phyloP scores from a whole-genome alignment of 2,329 filamentous ascomycete genomes.

The Ophiocordyceps sinensis region DNA sequence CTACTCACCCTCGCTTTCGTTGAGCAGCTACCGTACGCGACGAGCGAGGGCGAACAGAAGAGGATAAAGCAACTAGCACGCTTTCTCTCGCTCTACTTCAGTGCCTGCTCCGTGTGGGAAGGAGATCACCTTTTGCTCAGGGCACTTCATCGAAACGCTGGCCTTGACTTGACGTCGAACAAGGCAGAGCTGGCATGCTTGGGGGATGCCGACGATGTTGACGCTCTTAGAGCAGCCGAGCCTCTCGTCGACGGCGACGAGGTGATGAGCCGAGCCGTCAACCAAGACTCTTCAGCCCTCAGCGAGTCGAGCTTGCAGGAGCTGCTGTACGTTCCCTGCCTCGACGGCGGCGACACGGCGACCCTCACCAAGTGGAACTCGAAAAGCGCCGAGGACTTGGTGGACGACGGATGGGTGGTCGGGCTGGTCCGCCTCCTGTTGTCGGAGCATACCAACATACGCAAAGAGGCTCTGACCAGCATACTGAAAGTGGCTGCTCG shows the following conservation, averaged over 20 bases:
- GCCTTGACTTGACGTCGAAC: conserved; percentile 13
- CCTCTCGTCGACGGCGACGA: conserved; percentile 3
- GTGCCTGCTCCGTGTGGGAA: conserved; percentile 34
- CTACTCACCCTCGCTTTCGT: conserved; percentile 53
- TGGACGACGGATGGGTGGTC: conserved; percentile 62
- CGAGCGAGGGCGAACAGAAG: conserved; percentile 32
- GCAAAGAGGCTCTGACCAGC: conserved; percentile 61
- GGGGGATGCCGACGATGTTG: conserved; percentile 6
- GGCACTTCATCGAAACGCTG: conserved; percentile 16
- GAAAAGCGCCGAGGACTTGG: conserved; percentile 63
- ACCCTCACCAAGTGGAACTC: conserved; percentile 51
- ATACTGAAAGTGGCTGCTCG: conserved; percentile 50
- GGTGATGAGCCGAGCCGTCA: neutral
- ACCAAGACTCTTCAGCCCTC: conserved; percentile 8
- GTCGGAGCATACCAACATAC: conserved; percentile 60
- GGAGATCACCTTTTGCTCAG: conserved; percentile 21
- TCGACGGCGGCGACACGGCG: conserved; percentile 32
- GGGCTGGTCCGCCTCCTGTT: conserved; percentile 61
- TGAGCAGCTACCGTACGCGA: conserved; percentile 65
- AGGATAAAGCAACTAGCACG: conserved; percentile 32
- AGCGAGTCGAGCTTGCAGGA: conserved; percentile 32
- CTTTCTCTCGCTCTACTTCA: conserved; percentile 45
- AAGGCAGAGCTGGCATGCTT: conserved; percentile 10
- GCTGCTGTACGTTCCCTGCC: conserved; percentile 34
- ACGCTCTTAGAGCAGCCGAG: conserved; percentile 5